Evolutionary conservation across 768 basidiomycete species (phyloP).

Genomic region (Boletellus sp.): DNA sequence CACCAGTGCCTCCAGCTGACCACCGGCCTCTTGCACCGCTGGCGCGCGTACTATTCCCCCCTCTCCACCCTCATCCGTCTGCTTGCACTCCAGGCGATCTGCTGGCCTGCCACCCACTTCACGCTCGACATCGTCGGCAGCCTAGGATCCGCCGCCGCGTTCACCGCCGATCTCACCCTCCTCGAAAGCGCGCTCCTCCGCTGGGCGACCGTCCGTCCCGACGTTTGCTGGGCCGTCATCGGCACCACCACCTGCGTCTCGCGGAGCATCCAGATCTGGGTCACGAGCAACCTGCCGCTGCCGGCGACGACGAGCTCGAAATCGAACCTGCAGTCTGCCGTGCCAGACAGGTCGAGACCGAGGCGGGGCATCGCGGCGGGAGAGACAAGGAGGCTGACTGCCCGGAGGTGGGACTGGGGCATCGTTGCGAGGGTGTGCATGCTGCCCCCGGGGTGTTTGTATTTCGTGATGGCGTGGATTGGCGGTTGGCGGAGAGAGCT

Average conservation of each 20-base stretch:
- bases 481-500: slow-evolving; percentile 41
- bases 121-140: slow-evolving; percentile 70
- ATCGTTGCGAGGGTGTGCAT: slow-evolving; percentile 67
- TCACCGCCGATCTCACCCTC: slow-evolving; percentile 6
- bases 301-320: slow-evolving; percentile 6
- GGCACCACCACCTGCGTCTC: slow-evolving; percentile 85
- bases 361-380: slow-evolving; percentile 12
- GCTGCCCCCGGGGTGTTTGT: slow-evolving; percentile 69
- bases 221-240: slow-evolving; percentile 87
- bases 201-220: slow-evolving; percentile 60
- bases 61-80: slow-evolving; percentile 87
- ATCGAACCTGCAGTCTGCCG: slow-evolving; percentile 1
- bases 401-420: slow-evolving; percentile 78
- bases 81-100: slow-evolving; percentile 90
- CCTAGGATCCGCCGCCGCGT: slow-evolving; percentile 19
- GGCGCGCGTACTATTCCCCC: slow-evolving; percentile 88
- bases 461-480: slow-evolving; percentile 79
- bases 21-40: slow-evolving; percentile 84
- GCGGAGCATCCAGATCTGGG: slow-evolving; percentile 89
- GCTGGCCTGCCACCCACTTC: slow-evolving; percentile 91
- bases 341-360: slow-evolving; percentile 23
- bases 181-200: slow-evolving; percentile 30
- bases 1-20: slow-evolving; percentile 86
- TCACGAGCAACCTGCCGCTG: slow-evolving; percentile 76
- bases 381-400: slow-evolving; percentile 33